Evolutionary conservation across 2,329 filamentous ascomycete species (phyloP), one percentile per base, ranked within the genome.

Genomic region (Erysiphe neolycopersici): DNA sequence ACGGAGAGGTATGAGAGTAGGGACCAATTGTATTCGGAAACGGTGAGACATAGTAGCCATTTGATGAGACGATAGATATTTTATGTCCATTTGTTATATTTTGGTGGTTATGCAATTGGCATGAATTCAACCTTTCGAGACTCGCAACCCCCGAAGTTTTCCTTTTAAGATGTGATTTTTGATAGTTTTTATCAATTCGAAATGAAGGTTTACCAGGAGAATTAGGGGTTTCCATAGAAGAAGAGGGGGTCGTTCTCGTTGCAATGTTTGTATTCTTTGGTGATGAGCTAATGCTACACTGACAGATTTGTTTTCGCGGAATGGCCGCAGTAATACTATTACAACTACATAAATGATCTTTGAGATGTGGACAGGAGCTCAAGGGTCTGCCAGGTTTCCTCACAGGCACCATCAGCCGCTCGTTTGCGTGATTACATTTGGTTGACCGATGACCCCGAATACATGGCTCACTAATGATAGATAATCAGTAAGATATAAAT

Each of bases 391-490:
- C 77, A 14, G 77, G 76, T 53, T 80, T 80, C 48, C 76, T 69
- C 14, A 82, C 77, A 18, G 73, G 72, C 3, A 79, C 64, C 65
- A 81, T 72, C 31, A 79, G 61, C 46, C 76, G 70, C 51, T 79
- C 75, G 49, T 67, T 65, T 47, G 65, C 66, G 55, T 82, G 77
- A 41, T 69, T 74, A 58, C 77, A 82, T 63, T 78, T 79, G 43
- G 76, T 79, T 29, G 77, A 81, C 52, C 77, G 73, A 58, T 82
- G 77, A 45, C 77, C 77, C 53, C 76, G 73, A 51, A 81, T 81
- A 57, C 77, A 81, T 54, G 76, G 76, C 64, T 72, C 72, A 59
- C 76, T 81, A 51, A 32, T 41, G 14, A 43, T 12, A 26, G 22
- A 26, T 26, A 26, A 26, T 26, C 22, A 26, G 22, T 26, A 1